A percentile compares a stretch with the other conserved stretches of the same genome.
These are phyloP conservation scores for Erysimum cheiranthoides DNA, from an alignment of 345 rosid species.

Conservation along the genomic window DNA sequence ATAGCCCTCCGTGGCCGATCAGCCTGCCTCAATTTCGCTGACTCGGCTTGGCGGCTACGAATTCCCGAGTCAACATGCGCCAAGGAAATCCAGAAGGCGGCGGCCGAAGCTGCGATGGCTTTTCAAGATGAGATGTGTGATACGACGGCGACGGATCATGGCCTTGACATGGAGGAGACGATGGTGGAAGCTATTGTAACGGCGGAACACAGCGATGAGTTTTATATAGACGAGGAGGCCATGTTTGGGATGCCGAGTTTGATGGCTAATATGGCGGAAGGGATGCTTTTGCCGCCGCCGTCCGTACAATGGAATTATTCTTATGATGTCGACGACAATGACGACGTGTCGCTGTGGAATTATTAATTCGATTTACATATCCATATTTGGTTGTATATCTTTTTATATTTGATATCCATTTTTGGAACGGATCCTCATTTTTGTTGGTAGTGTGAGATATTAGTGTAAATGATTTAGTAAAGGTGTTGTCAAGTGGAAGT, in stretches of 20 bases:
- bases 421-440: neutral
- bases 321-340: neutral
- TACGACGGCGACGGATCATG: too few relatives aligned
- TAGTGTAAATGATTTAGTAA: neutral
- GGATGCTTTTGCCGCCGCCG: too few relatives aligned
- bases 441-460: neutral
- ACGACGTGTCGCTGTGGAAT: slow-evolving; percentile 65
- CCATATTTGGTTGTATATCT: neutral
- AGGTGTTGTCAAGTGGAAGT: slow-evolving; percentile 7
- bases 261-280: too few relatives aligned
- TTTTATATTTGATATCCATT: slow-evolving; percentile 3
- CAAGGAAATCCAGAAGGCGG: slow-evolving; percentile 63
- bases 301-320: neutral
- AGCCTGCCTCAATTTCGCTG: slow-evolving; percentile 86
- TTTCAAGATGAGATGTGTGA: slow-evolving; percentile 24
- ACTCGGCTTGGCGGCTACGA: slow-evolving; percentile 77
- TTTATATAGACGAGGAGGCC: too few relatives aligned
- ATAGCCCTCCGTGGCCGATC: slow-evolving; percentile 68
- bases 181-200: too few relatives aligned
- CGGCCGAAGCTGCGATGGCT: slow-evolving; percentile 37
- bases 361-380: slow-evolving; percentile 9
- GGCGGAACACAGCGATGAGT: too few relatives aligned
- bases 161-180: too few relatives aligned
- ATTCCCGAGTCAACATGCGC: slow-evolving; percentile 61
- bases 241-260: too few relatives aligned